A percentile compares a stretch with the other conserved stretches of the same genome.
These are phyloP conservation scores for Letharia columbiana DNA, from an alignment of 495 filamentous ascomycete genomes.

Conservation along the genomic window DNA sequence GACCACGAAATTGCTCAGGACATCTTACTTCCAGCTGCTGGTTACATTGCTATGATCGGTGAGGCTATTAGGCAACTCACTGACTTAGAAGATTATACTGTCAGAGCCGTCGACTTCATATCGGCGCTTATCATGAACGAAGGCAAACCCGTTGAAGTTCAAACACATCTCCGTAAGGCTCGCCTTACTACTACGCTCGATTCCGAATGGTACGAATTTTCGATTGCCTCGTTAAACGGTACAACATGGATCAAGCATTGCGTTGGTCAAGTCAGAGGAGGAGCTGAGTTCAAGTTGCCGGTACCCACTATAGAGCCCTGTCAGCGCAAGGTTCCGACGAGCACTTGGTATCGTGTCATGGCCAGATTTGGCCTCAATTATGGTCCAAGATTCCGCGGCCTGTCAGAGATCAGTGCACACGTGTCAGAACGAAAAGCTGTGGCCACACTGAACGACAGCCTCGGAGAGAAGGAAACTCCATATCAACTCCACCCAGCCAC, in stretches of 20 bases:
- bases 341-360: constrained; percentile 9
- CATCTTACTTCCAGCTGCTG: constrained; percentile 42
- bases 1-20: constrained; percentile 30
- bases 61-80: constrained; percentile 41
- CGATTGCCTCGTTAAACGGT: constrained; percentile 35
- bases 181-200: constrained; percentile 32
- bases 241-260: constrained; percentile 37
- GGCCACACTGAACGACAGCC: constrained; percentile 17
- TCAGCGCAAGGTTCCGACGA: not conserved
- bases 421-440: constrained; percentile 25
- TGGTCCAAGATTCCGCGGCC: constrained; percentile 21
- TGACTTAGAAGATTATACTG: constrained; percentile 21
- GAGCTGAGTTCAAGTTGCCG: not conserved
- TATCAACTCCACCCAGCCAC: constrained; percentile 15
- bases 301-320: constrained; percentile 4
- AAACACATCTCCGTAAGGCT: constrained; percentile 32
- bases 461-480: not conserved
- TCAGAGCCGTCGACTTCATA: constrained; percentile 27
- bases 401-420: constrained; percentile 11
- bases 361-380: constrained; percentile 14
- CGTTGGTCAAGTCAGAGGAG: constrained; percentile 28
- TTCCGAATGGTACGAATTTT: constrained; percentile 41
- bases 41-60: constrained; percentile 39
- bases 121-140: constrained; percentile 30
- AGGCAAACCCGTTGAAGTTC: constrained; percentile 26